Conservation (phyloP, 2,329 filamentous ascomycete species). For the Colletotrichum acutatum region DNA sequence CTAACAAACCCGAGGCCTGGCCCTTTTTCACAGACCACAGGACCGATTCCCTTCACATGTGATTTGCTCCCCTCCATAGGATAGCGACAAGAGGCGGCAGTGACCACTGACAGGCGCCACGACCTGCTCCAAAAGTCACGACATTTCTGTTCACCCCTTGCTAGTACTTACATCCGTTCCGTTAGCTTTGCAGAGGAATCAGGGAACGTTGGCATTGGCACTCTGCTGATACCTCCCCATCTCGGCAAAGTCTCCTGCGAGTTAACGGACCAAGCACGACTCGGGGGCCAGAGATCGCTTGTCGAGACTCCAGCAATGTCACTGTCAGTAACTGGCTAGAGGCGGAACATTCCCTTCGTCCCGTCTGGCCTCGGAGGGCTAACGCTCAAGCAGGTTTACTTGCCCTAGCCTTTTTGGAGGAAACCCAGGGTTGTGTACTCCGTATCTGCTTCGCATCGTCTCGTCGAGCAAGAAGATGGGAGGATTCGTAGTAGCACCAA, state of each 20-base stretch:
- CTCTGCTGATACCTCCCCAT: conserved; percentile 21
- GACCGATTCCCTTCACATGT: conserved; percentile 18
- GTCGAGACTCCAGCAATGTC: not conserved
- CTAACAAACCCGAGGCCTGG: not conserved
- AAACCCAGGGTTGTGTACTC: not conserved
- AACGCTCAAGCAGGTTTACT: not conserved
- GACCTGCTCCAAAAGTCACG: not conserved
- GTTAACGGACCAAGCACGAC: conserved; percentile 10
- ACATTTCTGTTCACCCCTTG: conserved; percentile 3
- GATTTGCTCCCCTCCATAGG: not conserved
- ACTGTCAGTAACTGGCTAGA: not conserved
- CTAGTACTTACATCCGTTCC: conserved; percentile 7
- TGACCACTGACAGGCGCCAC: not conserved
- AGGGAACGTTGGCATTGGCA: conserved; percentile 5
- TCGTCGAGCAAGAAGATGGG: not conserved
- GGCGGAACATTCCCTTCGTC: not conserved
- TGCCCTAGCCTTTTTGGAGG: not conserved
- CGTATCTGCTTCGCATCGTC: not conserved
- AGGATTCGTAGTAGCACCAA: not conserved
- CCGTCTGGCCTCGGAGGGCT: not conserved
- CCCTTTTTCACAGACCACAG: not conserved
- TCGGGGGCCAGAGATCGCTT: not conserved
- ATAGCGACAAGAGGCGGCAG: not conserved
- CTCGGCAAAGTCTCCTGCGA: conserved; percentile 12
- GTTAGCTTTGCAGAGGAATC: not conserved